These are phyloP conservation scores for Spatholobus suberectus DNA, from an alignment of 306 rosid genomes.

Conservation along the genomic window DNA sequence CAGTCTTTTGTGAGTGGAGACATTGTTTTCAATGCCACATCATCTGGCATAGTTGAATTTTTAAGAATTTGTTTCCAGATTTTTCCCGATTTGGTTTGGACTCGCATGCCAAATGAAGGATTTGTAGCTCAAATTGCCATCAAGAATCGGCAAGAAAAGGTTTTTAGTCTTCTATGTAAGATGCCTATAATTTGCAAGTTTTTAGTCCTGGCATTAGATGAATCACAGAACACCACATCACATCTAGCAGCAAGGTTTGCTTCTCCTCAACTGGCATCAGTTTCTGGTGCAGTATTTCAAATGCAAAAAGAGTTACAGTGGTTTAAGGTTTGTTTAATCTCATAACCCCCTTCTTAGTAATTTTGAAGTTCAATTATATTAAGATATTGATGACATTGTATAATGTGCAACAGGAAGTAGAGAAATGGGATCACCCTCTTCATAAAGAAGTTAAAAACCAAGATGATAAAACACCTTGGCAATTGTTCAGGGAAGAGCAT, in stretches of 20 bases:
- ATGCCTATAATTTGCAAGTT: conserved; percentile 47
- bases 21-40: conserved; percentile 38
- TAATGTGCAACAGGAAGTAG: conserved; percentile 50
- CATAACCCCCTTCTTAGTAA: neutral
- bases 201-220: conserved; percentile 35
- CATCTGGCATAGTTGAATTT: conserved; percentile 59
- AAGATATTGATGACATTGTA: conserved; percentile 1
- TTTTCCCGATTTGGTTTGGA: conserved; percentile 61
- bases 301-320: conserved; percentile 66
- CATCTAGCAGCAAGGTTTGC: conserved; percentile 60
- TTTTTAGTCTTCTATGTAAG: conserved; percentile 47
- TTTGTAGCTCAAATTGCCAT: conserved; percentile 47
- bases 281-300: conserved; percentile 64
- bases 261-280: conserved; percentile 40
- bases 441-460: conserved; percentile 42
- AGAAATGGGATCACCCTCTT: conserved; percentile 52
- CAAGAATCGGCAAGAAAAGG: conserved; percentile 53
- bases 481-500: conserved; percentile 60
- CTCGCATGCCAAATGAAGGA: conserved; percentile 41
- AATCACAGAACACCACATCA: conserved; percentile 52
- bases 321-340: conserved; percentile 51
- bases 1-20: conserved; percentile 35
- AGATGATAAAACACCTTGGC: conserved; percentile 56
- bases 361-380: neutral
- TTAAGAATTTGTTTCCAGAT: conserved; percentile 43